Evolutionary conservation across 495 filamentous ascomycete species (phyloP).

Genomic region (Amphirosellinia nigrospora): DNA sequence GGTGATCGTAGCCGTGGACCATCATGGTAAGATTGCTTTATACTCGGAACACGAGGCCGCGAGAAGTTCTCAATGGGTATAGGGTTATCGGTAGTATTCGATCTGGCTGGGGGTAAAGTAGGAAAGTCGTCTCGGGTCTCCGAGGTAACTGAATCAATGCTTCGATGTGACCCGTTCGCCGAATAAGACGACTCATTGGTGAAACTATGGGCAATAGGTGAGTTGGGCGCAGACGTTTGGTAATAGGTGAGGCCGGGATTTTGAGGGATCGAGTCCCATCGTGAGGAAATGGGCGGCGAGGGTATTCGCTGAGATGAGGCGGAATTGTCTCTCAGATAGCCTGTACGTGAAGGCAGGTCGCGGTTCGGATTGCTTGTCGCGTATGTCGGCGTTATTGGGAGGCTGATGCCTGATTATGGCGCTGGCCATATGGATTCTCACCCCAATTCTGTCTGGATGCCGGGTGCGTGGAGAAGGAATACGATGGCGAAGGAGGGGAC

Average conservation of each 20-base stretch:
- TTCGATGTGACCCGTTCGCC: conserved; percentile 33
- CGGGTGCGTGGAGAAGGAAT: conserved; percentile 29
- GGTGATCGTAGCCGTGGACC: conserved; percentile 39
- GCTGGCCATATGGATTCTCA: conserved; percentile 29
- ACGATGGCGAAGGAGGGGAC: conserved; percentile 9
- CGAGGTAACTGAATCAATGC: conserved; percentile 30
- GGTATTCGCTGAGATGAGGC: conserved; percentile 33
- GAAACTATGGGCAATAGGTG: conserved; percentile 29
- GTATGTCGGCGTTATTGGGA: conserved; percentile 29
- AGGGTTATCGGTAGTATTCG: conserved; percentile 36
- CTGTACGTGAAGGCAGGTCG: conserved; percentile 34
- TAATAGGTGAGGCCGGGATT: conserved; percentile 27
- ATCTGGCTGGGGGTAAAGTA: conserved; percentile 31
- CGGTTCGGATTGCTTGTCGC: conserved; percentile 29
- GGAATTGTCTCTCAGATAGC: conserved; percentile 29
- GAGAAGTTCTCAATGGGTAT: conserved; percentile 58
- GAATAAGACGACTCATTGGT: conserved; percentile 32
- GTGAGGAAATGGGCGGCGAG: conserved; percentile 45
- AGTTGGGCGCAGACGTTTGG: conserved; percentile 31
- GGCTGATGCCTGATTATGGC: conserved; percentile 12
- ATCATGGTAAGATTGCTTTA: conserved; percentile 49
- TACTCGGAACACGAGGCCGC: conserved; percentile 55
- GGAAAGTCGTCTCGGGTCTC: conserved; percentile 40
- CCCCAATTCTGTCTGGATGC: conserved; percentile 28
- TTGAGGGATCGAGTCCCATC: conserved; percentile 52